phyloP scores from a whole-genome alignment of 352 stramenopile species.

The Phytophthora citrophthora region DNA sequence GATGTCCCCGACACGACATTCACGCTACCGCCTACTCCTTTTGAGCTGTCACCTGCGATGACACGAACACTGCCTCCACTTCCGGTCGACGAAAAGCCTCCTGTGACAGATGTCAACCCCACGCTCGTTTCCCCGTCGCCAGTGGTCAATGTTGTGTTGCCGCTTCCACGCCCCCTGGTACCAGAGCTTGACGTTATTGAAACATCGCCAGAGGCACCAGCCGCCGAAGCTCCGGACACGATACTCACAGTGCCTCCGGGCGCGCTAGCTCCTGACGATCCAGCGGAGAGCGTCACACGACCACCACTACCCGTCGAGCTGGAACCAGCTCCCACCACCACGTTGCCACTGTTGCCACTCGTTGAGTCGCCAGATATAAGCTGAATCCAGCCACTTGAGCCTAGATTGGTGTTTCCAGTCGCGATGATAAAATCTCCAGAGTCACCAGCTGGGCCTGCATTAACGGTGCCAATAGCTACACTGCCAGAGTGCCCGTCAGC shows the following conservation, averaged over 20 bases:
- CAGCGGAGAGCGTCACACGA: conserved; percentile 14
- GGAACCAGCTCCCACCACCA: conserved; percentile 13
- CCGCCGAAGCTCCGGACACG: conserved; percentile 13
- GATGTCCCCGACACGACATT: conserved; percentile 24
- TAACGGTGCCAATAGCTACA: conserved; percentile 15
- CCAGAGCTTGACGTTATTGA: conserved; percentile 16
- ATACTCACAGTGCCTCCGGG: conserved; percentile 17
- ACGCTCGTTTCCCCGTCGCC: conserved; percentile 25
- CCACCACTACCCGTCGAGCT: conserved; percentile 21
- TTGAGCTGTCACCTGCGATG: conserved; percentile 13
- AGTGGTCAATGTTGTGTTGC: conserved; percentile 19
- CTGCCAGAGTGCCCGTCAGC: conserved; percentile 17
- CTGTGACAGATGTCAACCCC: conserved; percentile 19
- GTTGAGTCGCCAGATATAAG: conserved; percentile 18
- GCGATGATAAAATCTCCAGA: conserved; percentile 24
- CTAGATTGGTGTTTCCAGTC: conserved; percentile 16
- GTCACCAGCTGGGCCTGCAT: conserved; percentile 10
- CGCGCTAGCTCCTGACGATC: conserved; percentile 11
- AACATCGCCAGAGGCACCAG: conserved; percentile 15
- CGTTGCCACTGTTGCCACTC: conserved; percentile 16
- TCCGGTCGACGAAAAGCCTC: conserved; percentile 19
- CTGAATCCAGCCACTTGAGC: conserved; percentile 19
- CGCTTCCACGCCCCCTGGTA: conserved; percentile 15
- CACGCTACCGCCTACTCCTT: conserved; percentile 16
- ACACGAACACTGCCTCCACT: conserved; percentile 21